These are phyloP conservation scores for Zanthoxylum bungeanum DNA, from an alignment of 345 rosid genomes.

Conservation along the genomic window DNA sequence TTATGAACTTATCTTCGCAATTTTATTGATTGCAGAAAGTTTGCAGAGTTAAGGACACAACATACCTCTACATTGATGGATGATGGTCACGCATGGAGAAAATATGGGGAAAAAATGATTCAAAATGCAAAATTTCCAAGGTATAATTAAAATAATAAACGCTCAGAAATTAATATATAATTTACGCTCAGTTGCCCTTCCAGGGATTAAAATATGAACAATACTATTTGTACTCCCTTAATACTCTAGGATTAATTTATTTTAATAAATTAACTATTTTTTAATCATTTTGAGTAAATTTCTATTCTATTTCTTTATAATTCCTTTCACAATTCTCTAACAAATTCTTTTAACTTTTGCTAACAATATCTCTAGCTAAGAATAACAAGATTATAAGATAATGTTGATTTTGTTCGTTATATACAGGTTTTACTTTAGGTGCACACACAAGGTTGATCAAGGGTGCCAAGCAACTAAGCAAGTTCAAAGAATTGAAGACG, in stretches of 20 bases:
- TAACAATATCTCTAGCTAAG: too few relatives aligned
- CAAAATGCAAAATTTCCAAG: constrained; percentile 45
- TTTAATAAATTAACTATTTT: too few relatives aligned
- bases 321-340: too few relatives aligned
- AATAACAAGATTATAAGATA: too few relatives aligned
- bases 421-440: constrained; percentile 55
- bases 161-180: background rate
- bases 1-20: background rate
- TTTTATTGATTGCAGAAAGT: constrained; percentile 30
- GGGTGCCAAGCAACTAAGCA: constrained; percentile 49
- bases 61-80: constrained; percentile 15
- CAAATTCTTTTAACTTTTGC: too few relatives aligned
- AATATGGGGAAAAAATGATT: constrained; percentile 59
- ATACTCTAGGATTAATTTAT: too few relatives aligned
- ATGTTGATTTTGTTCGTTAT: background rate
- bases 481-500: constrained; percentile 37
- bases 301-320: too few relatives aligned
- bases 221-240: too few relatives aligned
- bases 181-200: too few relatives aligned
- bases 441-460: constrained; percentile 52
- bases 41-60: constrained; percentile 10
- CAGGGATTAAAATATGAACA: too few relatives aligned
- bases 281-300: too few relatives aligned
- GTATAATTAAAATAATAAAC: constrained; percentile 16
- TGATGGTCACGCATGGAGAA: constrained; percentile 65